Evolutionary conservation across 192 early-diverging fungal genomes (phyloP).

Genomic region (Backusella australiensis): DNA sequence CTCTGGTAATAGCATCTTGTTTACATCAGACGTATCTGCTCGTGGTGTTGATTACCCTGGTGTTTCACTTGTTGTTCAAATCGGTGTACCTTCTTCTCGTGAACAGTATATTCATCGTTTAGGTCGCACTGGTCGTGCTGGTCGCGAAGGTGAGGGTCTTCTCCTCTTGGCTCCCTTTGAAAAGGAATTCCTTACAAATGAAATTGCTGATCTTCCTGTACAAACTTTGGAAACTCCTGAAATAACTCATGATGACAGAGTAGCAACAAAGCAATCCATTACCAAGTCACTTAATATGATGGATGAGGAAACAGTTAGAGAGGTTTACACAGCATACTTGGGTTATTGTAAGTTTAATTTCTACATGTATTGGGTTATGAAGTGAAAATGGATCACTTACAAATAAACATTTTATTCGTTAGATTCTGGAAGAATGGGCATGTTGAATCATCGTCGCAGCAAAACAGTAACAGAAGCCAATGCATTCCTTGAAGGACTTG

Average conservation of each 20-base stretch:
- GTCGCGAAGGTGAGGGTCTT: constrained; percentile 84
- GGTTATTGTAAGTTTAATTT: constrained; percentile 55
- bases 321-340: constrained; percentile 59
- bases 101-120: constrained; percentile 97
- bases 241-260: constrained; percentile 21
- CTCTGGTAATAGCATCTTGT: constrained; percentile 60
- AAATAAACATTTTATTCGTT: background rate
- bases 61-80: constrained; percentile 87
- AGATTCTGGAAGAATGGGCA: constrained; percentile 41
- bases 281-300: constrained; percentile 39
- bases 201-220: constrained; percentile 59
- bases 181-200: constrained; percentile 60
- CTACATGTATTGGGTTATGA: background rate
- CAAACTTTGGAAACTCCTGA: constrained; percentile 42
- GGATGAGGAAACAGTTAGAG: constrained; percentile 46
- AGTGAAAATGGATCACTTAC: background rate
- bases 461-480: constrained; percentile 38
- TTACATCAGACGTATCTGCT: constrained; percentile 96
- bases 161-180: constrained; percentile 81
- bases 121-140: constrained; percentile 95
- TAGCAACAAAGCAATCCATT: constrained; percentile 24
- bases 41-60: constrained; percentile 97
- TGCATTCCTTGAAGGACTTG: constrained; percentile 43
- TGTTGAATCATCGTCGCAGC: constrained; percentile 37
- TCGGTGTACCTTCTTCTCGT: constrained; percentile 76